Evolutionary conservation across 2,329 filamentous ascomycete genomes (phyloP).

Genomic region (Neoascochyta sp.): DNA sequence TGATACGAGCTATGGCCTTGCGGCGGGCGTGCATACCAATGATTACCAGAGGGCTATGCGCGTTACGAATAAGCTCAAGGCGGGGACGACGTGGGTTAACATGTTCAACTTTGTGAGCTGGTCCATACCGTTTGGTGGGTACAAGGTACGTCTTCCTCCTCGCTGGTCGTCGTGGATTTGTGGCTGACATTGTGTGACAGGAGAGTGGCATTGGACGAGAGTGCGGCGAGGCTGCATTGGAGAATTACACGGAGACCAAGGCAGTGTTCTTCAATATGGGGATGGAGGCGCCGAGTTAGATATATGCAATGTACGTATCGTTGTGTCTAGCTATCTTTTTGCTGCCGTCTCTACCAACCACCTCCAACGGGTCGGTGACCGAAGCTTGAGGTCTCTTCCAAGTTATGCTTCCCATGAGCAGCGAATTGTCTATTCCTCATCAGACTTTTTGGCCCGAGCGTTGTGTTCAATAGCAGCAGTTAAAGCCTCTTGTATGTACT

Average conservation of each 20-base stretch:
- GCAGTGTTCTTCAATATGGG: conserved; percentile 19
- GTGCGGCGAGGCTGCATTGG: conserved; percentile 44
- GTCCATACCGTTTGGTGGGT: conserved; percentile 7
- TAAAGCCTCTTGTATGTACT: too few relatives aligned
- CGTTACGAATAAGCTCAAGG: conserved; percentile 33
- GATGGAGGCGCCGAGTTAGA: conserved; percentile 3
- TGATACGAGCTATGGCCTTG: conserved; percentile 39
- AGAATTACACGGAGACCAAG: conserved; percentile 40
- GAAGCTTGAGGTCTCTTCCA: too few relatives aligned
- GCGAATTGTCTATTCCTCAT: too few relatives aligned
- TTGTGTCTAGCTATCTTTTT: too few relatives aligned
- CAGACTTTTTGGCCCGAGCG: too few relatives aligned
- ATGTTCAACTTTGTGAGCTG: conserved; percentile 17
- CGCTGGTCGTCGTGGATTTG: too few relatives aligned
- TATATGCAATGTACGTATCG: too few relatives aligned
- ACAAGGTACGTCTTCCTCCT: conserved; percentile 1
- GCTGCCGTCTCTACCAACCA: too few relatives aligned
- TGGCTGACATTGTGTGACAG: conserved; percentile 20
- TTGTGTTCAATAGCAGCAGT: too few relatives aligned
- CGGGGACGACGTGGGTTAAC: conserved; percentile 36
- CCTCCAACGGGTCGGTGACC: too few relatives aligned
- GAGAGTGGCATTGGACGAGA: conserved; percentile 45
- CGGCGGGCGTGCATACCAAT: conserved; percentile 40
- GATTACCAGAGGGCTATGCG: conserved; percentile 38
- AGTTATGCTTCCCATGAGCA: too few relatives aligned